phyloP scores from a whole-genome alignment of 192 early-diverging fungal genomes.

The Entomortierella beljakovae region DNA sequence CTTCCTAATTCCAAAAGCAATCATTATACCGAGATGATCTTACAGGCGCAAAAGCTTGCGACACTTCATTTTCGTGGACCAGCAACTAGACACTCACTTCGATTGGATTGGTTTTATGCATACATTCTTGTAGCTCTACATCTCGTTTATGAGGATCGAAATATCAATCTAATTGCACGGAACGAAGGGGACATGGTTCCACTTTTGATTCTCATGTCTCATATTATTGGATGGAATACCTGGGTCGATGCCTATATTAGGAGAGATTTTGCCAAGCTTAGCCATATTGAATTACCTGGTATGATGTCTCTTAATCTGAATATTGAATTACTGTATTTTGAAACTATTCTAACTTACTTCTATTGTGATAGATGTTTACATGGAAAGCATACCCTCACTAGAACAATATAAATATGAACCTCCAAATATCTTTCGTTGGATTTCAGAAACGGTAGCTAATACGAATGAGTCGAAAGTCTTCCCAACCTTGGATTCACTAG shows the following conservation, averaged over 20 bases:
- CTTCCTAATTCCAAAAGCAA: slow-evolving; percentile 6
- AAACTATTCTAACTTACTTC: neutral
- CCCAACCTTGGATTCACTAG: slow-evolving; percentile 24
- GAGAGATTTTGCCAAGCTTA: slow-evolving; percentile 14
- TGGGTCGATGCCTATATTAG: slow-evolving; percentile 54
- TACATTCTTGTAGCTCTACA: slow-evolving; percentile 60
- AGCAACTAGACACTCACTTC: slow-evolving; percentile 8
- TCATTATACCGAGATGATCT: slow-evolving; percentile 14
- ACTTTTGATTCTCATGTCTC: slow-evolving; percentile 43
- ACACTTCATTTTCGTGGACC: slow-evolving; percentile 4
- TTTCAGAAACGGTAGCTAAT: slow-evolving; percentile 18
- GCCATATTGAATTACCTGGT: slow-evolving; percentile 24
- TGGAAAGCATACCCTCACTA: slow-evolving; percentile 2
- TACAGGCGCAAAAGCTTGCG: slow-evolving; percentile 16
- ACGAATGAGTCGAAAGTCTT: slow-evolving; percentile 13
- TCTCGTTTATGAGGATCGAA: slow-evolving; percentile 68
- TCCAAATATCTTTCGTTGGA: slow-evolving; percentile 37
- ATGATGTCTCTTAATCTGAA: neutral
- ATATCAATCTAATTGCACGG: slow-evolving; percentile 49
- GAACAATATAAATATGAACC: slow-evolving; percentile 13
- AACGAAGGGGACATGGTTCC: slow-evolving; percentile 40
- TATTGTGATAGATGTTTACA: slow-evolving; percentile 13
- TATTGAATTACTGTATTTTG: neutral
- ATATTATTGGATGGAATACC: slow-evolving; percentile 29
- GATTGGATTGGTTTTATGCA: slow-evolving; percentile 45